A percentile compares a stretch with the other conserved stretches of the same genome.
Evolutionary conservation across 306 rosid genomes (phyloP).

Genomic region (Argentina anserina): DNA sequence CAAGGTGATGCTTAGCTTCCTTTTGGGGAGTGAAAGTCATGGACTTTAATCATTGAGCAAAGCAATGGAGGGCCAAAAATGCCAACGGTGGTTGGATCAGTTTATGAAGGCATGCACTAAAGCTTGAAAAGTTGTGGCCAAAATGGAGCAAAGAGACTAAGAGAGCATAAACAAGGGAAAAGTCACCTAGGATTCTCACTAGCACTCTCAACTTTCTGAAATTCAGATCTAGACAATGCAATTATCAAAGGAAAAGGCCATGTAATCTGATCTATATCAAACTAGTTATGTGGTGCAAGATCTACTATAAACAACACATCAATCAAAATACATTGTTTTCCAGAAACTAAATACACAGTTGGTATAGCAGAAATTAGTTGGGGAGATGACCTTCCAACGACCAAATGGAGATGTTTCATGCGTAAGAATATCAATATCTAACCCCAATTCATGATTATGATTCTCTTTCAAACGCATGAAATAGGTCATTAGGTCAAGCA

Average conservation of each 20-base stretch:
- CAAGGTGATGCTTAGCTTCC: not conserved
- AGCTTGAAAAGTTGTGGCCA: conserved; percentile 14
- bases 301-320: not conserved
- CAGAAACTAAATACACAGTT: conserved; percentile 9
- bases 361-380: conserved; percentile 33
- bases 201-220: not conserved
- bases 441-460: not conserved
- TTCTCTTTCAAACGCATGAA: not conserved
- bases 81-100: not conserved
- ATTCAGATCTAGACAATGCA: conserved; percentile 1
- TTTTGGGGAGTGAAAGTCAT: conserved; percentile 1
- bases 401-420: conserved; percentile 7
- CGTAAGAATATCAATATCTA: conserved; percentile 15
- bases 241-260: not conserved
- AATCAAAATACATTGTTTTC: not conserved
- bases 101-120: not conserved
- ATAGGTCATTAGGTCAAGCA: conserved; percentile 16
- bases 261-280: not conserved
- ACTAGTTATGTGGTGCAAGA: not conserved
- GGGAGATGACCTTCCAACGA: conserved; percentile 45
- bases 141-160: not conserved
- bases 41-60: conserved; percentile 5
- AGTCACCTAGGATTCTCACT: conserved; percentile 45
- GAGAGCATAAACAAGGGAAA: conserved; percentile 3
- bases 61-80: conserved; percentile 3